Evolutionary conservation across 306 rosid genomes (phyloP).

Genomic region (Citrullus amarus): DNA sequence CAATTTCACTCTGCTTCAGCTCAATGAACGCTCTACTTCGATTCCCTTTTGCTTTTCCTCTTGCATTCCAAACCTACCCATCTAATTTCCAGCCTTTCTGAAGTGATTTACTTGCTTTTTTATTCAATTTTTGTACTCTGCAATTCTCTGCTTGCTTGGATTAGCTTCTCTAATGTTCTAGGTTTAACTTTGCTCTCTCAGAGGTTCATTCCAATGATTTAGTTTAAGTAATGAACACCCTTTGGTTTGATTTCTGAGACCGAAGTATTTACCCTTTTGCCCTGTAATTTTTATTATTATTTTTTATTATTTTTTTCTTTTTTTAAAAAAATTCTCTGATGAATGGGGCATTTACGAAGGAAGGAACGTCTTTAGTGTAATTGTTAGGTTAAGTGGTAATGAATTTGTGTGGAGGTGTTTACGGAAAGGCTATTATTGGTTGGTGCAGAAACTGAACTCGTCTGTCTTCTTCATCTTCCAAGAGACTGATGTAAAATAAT

Average conservation of each 20-base stretch:
- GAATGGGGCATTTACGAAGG: neutral
- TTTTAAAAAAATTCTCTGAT: no score
- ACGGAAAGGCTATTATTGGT: neutral
- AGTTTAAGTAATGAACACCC: neutral
- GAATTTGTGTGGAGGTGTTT: neutral
- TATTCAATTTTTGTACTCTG: neutral
- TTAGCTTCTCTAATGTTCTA: neutral
- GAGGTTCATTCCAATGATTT: neutral
- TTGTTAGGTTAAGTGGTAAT: neutral
- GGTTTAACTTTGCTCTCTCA: neutral
- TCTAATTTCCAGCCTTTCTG: neutral
- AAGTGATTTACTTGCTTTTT: neutral
- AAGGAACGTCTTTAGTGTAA: neutral
- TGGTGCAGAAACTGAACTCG: neutral
- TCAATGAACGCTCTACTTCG: neutral
- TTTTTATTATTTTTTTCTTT: no score
- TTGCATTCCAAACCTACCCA: neutral
- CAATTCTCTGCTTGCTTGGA: neutral
- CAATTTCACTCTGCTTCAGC: constrained; percentile 6
- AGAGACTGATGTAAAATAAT: constrained; percentile 17
- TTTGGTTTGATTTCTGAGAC: neutral
- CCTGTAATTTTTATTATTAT: neutral
- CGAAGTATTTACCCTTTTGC: neutral
- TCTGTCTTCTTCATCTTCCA: neutral
- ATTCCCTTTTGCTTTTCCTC: neutral